Percentiles rank a stretch among this genome's conserved stretches.
phyloP scores from a whole-genome alignment of 345 rosid species.

The Adansonia digitata region DNA sequence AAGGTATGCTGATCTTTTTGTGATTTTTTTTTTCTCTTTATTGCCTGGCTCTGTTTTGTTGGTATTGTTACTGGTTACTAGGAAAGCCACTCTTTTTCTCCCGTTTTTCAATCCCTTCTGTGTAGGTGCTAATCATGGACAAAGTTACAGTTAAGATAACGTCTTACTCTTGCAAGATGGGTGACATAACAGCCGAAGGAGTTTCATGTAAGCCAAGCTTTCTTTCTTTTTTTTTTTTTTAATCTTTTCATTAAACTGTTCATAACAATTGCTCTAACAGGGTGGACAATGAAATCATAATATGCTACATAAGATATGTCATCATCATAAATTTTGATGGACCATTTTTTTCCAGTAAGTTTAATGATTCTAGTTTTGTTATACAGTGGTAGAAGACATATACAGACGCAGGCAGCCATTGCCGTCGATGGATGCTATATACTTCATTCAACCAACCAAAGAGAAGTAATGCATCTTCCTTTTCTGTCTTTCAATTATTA shows the following conservation, averaged over 20 bases:
- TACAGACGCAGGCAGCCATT: slow-evolving; percentile 86
- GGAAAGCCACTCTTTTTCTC: not conserved
- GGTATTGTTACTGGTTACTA: not conserved
- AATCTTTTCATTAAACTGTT: too few species aligned
- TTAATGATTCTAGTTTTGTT: slow-evolving; percentile 18
- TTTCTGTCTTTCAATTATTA: slow-evolving; percentile 7
- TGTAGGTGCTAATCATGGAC: slow-evolving; percentile 97
- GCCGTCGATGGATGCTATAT: slow-evolving; percentile 97
- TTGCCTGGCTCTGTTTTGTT: not conserved
- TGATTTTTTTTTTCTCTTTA: slow-evolving; percentile 5
- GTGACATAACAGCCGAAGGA: slow-evolving; percentile 97
- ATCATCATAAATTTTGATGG: not conserved
- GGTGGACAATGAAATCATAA: slow-evolving; percentile 2
- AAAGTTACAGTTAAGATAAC: slow-evolving; percentile 87
- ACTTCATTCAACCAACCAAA: slow-evolving; percentile 93
- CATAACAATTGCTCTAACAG: not conserved
- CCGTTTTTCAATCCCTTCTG: slow-evolving; percentile 6
- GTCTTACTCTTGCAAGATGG: slow-evolving; percentile 97
- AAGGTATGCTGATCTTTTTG: slow-evolving; percentile 47
- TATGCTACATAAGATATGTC: not conserved
- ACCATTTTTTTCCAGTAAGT: not conserved
- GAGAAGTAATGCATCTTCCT: slow-evolving; percentile 64
- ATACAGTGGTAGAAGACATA: slow-evolving; percentile 95
- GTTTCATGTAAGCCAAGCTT: slow-evolving; percentile 71
- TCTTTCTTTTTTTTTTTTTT: not conserved